Conservation (phyloP, 345 rosid species). For the Ceriops tagal region DNA sequence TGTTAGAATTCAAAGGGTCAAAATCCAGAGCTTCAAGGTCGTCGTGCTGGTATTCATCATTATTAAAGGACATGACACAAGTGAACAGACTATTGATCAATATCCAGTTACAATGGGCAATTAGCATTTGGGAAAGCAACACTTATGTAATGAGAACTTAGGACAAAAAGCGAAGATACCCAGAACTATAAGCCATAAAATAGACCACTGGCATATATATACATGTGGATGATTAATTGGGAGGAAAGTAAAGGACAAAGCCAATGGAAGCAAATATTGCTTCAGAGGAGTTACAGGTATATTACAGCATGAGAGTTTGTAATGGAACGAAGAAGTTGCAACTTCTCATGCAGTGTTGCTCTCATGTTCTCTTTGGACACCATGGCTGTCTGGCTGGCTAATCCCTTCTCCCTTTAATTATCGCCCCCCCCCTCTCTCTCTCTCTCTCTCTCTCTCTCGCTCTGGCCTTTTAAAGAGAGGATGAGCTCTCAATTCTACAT, state of each 20-base stretch:
- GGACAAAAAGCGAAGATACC: too few relatives aligned
- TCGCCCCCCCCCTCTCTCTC: neutral
- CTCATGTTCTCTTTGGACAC: conserved; percentile 58
- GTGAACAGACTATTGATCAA: too few relatives aligned
- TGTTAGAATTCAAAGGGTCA: neutral
- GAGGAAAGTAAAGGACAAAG: neutral
- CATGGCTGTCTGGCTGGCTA: conserved; percentile 8
- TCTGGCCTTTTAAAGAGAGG: conserved; percentile 18
- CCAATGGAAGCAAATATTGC: conserved; percentile 14
- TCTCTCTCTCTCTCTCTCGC: conserved; percentile 7
- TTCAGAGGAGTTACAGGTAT: neutral
- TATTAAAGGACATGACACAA: neutral
- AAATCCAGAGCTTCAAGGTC: too few relatives aligned
- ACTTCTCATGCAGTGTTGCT: conserved; percentile 39
- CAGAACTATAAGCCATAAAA: too few relatives aligned
- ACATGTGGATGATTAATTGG: neutral
- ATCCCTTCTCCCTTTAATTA: neutral
- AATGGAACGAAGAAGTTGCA: conserved; percentile 52
- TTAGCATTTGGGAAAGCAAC: too few relatives aligned
- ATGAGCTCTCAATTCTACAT: conserved; percentile 40
- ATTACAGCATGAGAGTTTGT: conserved; percentile 57
- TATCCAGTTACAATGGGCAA: too few relatives aligned
- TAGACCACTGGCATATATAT: too few relatives aligned
- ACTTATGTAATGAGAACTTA: too few relatives aligned
- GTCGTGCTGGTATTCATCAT: neutral